phyloP scores from a whole-genome alignment of 2,329 filamentous ascomycete species.

The Alternaria tenuissima region DNA sequence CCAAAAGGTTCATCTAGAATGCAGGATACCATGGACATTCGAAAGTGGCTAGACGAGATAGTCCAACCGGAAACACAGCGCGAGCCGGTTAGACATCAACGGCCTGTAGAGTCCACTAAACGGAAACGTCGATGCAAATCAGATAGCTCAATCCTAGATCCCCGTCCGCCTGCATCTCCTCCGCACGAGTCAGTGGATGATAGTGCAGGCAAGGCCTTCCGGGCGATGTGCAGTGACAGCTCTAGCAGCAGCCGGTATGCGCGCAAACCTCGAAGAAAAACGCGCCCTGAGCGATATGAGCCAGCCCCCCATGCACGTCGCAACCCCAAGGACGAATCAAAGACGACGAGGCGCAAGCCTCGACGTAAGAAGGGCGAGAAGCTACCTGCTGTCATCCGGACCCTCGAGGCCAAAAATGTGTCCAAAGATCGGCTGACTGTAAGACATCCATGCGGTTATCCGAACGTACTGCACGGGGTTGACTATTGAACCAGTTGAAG shows the following conservation, averaged over 20 bases:
- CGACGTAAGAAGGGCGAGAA: constrained; percentile 50
- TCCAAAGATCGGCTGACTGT: constrained; percentile 58
- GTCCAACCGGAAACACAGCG: constrained; percentile 43
- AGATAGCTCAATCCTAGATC: constrained; percentile 51
- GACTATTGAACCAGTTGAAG: constrained; percentile 53
- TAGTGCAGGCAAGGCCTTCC: constrained; percentile 26
- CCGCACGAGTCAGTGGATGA: constrained; percentile 14
- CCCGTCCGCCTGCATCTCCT: constrained; percentile 21
- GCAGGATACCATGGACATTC: constrained; percentile 53
- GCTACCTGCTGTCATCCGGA: constrained; percentile 49
- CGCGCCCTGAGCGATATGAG: constrained; percentile 56
- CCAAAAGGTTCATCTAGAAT: constrained; percentile 34
- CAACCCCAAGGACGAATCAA: constrained; percentile 37
- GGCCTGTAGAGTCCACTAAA: constrained; percentile 6
- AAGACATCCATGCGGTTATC: constrained; percentile 23
- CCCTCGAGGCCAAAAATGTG: constrained; percentile 57
- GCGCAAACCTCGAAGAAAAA: constrained; percentile 57
- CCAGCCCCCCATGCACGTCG: constrained; percentile 29
- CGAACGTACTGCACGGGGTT: constrained; percentile 22
- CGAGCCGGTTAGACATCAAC: constrained; percentile 28
- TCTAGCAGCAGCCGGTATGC: constrained; percentile 47
- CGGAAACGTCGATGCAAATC: constrained; percentile 44
- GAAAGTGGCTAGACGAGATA: constrained; percentile 55
- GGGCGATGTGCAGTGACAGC: constrained; percentile 19
- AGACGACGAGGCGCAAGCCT: constrained; percentile 45